Evolutionary conservation across 2,329 filamentous ascomycete genomes (phyloP).

Genomic region (Aspergillus latus): DNA sequence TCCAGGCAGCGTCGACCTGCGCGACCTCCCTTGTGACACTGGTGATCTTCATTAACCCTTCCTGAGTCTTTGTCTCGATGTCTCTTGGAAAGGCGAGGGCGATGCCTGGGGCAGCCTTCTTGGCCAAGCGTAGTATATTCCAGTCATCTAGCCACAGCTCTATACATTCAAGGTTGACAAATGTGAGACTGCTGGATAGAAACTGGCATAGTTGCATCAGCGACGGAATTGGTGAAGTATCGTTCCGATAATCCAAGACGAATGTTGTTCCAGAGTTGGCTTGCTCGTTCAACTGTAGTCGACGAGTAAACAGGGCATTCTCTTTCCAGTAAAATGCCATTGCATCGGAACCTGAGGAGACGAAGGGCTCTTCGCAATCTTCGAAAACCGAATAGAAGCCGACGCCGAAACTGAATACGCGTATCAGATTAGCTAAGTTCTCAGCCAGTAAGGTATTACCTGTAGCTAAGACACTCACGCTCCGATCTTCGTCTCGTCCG

Average conservation of each 20-base stretch:
- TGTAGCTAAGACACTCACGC: slow-evolving; percentile 45
- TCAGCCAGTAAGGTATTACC: too few relatives aligned
- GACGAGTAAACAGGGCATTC: slow-evolving; percentile 93
- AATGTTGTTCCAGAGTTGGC: slow-evolving; percentile 78
- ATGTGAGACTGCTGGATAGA: slow-evolving; percentile 89
- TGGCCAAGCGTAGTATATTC: slow-evolving; percentile 73
- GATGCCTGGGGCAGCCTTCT: slow-evolving; percentile 79
- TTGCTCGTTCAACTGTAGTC: slow-evolving; percentile 69
- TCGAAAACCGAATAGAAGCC: slow-evolving; percentile 99
- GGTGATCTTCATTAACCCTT: slow-evolving; percentile 82
- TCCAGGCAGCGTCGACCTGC: slow-evolving; percentile 87
- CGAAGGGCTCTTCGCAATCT: slow-evolving; percentile 96
- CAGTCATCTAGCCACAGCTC: slow-evolving; percentile 90
- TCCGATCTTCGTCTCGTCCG: slow-evolving; percentile 97
- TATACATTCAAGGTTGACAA: slow-evolving; percentile 83
- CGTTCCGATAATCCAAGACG: slow-evolving; percentile 88
- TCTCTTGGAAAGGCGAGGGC: slow-evolving; percentile 72
- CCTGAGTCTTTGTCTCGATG: slow-evolving; percentile 77
- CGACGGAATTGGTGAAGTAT: slow-evolving; percentile 80
- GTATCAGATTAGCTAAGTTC: too few relatives aligned
- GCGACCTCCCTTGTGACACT: slow-evolving; percentile 81
- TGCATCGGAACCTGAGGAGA: slow-evolving; percentile 85
- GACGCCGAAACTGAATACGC: slow-evolving; percentile 67
- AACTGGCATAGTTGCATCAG: slow-evolving; percentile 87
- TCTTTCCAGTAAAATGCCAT: slow-evolving; percentile 99